Evolutionary conservation across 1,284 basidiomycete genomes (phyloP).

Genomic region (Sphagnurus paluster): DNA sequence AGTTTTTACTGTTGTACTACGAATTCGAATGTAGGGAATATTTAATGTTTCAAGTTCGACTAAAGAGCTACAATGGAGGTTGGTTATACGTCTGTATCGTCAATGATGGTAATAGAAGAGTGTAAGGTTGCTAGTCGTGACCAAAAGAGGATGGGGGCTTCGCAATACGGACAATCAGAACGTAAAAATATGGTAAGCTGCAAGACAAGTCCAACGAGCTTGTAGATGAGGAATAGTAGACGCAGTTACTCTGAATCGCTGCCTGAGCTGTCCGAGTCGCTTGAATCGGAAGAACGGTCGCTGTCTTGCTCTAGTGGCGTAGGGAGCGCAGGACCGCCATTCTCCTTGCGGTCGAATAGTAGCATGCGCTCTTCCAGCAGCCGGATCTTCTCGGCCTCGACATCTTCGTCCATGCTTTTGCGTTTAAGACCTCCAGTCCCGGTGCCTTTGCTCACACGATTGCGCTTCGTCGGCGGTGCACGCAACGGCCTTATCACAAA

Average conservation of each 20-base stretch:
- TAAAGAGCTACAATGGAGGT: conserved; percentile 40
- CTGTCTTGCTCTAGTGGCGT: conserved; percentile 53
- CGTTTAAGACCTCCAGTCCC: conserved; percentile 86
- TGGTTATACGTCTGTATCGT: conserved; percentile 20
- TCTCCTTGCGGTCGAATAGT: conserved; percentile 63
- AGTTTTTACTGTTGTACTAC: conserved; percentile 5
- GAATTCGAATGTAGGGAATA: conserved; percentile 14
- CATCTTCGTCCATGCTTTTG: conserved; percentile 90
- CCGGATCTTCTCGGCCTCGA: conserved; percentile 87
- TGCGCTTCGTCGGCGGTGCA: conserved; percentile 62
- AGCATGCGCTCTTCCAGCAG: conserved; percentile 81
- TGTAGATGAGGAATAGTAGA: conserved; percentile 2
- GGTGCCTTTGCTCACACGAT: conserved; percentile 70
- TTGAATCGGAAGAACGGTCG: conserved; percentile 76
- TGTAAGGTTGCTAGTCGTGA: conserved; percentile 20
- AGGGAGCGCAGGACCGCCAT: conserved; percentile 35
- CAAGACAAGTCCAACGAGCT: conserved; percentile 17
- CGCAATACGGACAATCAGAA: conserved; percentile 18
- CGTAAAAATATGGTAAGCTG: conserved; percentile 16
- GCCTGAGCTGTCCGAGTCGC: conserved; percentile 74
- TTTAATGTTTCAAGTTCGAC: conserved; percentile 26
- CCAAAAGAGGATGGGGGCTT: conserved; percentile 25
- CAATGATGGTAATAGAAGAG: conserved; percentile 25
- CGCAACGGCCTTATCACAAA: conserved; percentile 81
- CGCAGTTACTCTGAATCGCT: conserved; percentile 74